phyloP scores from a whole-genome alignment of 2,329 filamentous ascomycete genomes.

The Trichoderma koningii region DNA sequence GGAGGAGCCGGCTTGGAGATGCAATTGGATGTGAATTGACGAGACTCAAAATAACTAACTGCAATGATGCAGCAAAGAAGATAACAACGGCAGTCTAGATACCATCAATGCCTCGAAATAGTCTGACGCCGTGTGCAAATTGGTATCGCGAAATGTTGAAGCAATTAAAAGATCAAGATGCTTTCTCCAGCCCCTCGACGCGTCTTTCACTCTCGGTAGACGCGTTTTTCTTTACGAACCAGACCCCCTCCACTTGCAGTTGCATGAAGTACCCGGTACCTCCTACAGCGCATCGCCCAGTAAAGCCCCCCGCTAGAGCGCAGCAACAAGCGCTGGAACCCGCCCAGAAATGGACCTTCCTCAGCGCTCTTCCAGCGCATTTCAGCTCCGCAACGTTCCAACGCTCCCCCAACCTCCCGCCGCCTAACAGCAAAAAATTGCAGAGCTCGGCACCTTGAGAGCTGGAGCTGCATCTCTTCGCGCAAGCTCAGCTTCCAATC shows the following conservation, averaged over 20 bases:
- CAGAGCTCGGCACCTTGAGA: not conserved
- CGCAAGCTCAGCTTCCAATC: not conserved
- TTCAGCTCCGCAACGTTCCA: not conserved
- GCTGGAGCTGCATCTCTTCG: not conserved
- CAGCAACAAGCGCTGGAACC: slow-evolving; percentile 22
- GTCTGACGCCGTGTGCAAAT: not conserved
- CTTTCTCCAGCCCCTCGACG: slow-evolving; percentile 31
- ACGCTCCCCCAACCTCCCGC: slow-evolving; percentile 7
- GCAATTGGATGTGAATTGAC: not conserved
- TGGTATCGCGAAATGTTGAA: not conserved
- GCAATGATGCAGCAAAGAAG: not conserved
- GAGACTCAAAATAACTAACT: not conserved
- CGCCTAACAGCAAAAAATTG: not conserved
- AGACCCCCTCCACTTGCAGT: too few species aligned
- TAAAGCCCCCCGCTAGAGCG: slow-evolving; percentile 23
- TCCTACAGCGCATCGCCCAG: slow-evolving; percentile 4
- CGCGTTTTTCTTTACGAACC: slow-evolving; percentile 8
- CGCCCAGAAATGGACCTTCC: not conserved
- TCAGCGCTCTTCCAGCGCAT: slow-evolving; percentile 6
- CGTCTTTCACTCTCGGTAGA: slow-evolving; percentile 27
- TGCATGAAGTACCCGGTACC: not conserved
- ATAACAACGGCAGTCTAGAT: too few species aligned
- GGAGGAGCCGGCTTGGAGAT: not conserved
- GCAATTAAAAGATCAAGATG: not conserved
- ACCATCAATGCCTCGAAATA: not conserved